Percentiles rank a stretch among this genome's conserved stretches.
phyloP scores from a whole-genome alignment of 176 grass and related monocot genomes.

The Aegilops sharonensis region DNA sequence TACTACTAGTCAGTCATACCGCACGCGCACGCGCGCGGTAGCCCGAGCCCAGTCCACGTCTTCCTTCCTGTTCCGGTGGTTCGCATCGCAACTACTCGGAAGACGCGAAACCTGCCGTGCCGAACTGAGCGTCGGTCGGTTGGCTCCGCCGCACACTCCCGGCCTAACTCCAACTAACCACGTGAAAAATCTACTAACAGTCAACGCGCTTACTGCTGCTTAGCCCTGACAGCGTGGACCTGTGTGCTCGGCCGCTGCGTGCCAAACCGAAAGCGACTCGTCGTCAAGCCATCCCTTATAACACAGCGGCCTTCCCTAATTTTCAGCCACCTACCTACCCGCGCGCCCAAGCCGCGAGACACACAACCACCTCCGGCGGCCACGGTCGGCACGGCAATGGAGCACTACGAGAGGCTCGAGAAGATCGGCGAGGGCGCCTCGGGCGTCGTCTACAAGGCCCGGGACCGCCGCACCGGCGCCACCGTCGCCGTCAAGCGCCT shows the following conservation, averaged over 20 bases:
- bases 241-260: neutral
- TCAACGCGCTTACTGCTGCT: neutral
- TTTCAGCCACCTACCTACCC: neutral
- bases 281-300: neutral
- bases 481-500: slow-evolving; percentile 25
- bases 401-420: slow-evolving; percentile 19
- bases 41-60: too few species aligned
- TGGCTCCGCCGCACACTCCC: neutral
- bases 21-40: too few species aligned
- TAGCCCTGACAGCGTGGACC: neutral
- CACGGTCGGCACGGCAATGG: neutral
- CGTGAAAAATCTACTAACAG: neutral
- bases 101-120: neutral
- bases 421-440: slow-evolving; percentile 35
- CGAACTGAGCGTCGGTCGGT: neutral
- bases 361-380: neutral
- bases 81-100: too few species aligned
- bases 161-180: neutral
- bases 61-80: too few species aligned
- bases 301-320: neutral
- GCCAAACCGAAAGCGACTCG: neutral
- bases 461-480: slow-evolving; percentile 18
- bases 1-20: too few species aligned
- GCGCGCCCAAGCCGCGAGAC: neutral
- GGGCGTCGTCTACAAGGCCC: slow-evolving; percentile 36